A percentile compares a stretch with the other conserved stretches of the same genome.
Conservation (phyloP, 768 basidiomycete species). For the Pilatotrama ljubarskyi region DNA sequence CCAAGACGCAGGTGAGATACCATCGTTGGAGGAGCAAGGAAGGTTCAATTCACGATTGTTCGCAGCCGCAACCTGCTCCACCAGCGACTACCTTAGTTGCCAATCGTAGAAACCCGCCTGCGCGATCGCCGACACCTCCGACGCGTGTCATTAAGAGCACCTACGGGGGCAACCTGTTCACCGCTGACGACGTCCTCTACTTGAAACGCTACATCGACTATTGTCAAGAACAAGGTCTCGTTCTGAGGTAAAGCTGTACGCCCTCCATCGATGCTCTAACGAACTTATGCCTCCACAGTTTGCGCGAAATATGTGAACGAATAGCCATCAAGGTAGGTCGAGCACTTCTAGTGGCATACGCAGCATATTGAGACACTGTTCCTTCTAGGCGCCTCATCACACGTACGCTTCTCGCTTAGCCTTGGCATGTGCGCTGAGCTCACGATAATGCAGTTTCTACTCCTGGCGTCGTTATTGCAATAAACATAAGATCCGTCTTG, state of each 20-base stretch:
- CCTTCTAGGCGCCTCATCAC: constrained; percentile 76
- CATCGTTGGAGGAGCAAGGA: neutral
- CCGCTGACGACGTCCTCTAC: constrained; percentile 79
- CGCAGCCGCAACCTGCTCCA: constrained; percentile 53
- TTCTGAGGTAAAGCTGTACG: constrained; percentile 55
- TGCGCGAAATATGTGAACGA: constrained; percentile 86
- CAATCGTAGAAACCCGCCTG: constrained; percentile 63
- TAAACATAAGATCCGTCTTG: constrained; percentile 88
- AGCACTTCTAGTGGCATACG: neutral
- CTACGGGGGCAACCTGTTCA: constrained; percentile 87
- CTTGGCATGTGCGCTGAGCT: neutral
- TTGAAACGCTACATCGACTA: constrained; percentile 89
- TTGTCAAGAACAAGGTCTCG: constrained; percentile 84
- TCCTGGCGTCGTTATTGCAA: constrained; percentile 93
- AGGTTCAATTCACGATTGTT: neutral
- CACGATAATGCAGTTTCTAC: constrained; percentile 59
- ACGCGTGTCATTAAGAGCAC: constrained; percentile 84
- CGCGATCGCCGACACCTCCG: constrained; percentile 83
- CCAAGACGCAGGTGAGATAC: constrained; percentile 52
- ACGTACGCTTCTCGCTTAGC: constrained; percentile 50
- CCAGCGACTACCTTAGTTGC: constrained; percentile 66
- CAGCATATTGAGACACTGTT: neutral
- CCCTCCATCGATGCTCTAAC: neutral
- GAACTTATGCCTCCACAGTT: constrained; percentile 33
- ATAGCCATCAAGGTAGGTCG: constrained; percentile 73